These are phyloP conservation scores for Zoysia matrella DNA, from an alignment of 202 grass and related monocot species.

Conservation along the genomic window DNA sequence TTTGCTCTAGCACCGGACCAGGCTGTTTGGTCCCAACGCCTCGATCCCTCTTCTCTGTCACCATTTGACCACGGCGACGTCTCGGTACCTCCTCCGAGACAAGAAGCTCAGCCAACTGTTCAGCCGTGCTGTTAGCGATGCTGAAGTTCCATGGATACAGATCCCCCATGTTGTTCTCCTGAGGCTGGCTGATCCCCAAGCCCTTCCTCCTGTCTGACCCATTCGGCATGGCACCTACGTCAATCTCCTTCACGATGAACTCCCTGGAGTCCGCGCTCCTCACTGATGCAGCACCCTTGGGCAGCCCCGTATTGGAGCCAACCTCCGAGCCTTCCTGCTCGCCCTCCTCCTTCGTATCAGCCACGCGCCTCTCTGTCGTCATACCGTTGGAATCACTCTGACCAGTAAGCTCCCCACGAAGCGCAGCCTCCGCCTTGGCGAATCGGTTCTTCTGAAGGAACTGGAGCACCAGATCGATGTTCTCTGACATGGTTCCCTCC, in stretches of 20 bases:
- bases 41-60: slow-evolving; percentile 60
- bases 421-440: too few species aligned
- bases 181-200: slow-evolving; percentile 35
- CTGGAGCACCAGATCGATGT: slow-evolving; percentile 89
- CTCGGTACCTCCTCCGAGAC: slow-evolving; percentile 74
- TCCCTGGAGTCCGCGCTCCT: slow-evolving; percentile 71
- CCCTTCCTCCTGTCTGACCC: slow-evolving; percentile 57
- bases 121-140: slow-evolving; percentile 62
- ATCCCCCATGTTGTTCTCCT: slow-evolving; percentile 62
- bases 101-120: slow-evolving; percentile 71
- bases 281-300: background rate
- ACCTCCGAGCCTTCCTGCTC: slow-evolving; percentile 43
- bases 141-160: slow-evolving; percentile 90
- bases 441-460: slow-evolving; percentile 75
- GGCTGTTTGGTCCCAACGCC: slow-evolving; percentile 57
- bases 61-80: slow-evolving; percentile 39
- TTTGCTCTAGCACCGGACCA: slow-evolving; percentile 45
- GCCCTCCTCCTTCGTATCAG: slow-evolving; percentile 39
- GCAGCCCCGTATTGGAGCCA: slow-evolving; percentile 36
- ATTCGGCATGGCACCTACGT: slow-evolving; percentile 58
- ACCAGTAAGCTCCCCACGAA: slow-evolving; percentile 59
- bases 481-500: slow-evolving; percentile 76
- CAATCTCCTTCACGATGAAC: slow-evolving; percentile 97
- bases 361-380: background rate
- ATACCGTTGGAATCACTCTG: slow-evolving; percentile 41